Evolutionary conservation across 2,329 filamentous ascomycete species (phyloP).

Genomic region (Alternaria arbusti): DNA sequence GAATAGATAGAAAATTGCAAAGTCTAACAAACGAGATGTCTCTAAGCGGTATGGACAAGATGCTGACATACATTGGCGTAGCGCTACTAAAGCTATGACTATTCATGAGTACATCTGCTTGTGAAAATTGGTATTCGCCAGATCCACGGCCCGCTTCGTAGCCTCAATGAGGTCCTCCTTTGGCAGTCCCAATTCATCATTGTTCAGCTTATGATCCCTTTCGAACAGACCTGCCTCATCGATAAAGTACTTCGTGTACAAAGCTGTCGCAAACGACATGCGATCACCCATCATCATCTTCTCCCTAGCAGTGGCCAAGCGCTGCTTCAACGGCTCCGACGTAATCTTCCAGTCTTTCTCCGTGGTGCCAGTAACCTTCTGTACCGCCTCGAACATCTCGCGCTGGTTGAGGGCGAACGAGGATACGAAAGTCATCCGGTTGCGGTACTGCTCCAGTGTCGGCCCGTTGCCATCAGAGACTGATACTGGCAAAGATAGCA

Average conservation of each 20-base stretch:
- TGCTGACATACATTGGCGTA: background rate
- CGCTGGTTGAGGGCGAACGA: conserved; percentile 47
- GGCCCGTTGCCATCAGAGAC: background rate
- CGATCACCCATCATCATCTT: conserved; percentile 53
- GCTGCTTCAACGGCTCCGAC: conserved; percentile 54
- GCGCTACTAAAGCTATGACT: background rate
- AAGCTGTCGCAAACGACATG: conserved; percentile 53
- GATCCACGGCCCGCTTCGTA: conserved; percentile 49
- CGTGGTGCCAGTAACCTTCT: conserved; percentile 41
- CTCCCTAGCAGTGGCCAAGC: conserved; percentile 58
- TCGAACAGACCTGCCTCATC: conserved; percentile 39
- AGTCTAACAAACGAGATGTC: too few relatives aligned
- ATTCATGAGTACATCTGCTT: background rate
- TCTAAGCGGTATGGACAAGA: background rate
- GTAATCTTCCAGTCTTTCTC: conserved; percentile 47
- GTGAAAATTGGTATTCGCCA: conserved; percentile 14
- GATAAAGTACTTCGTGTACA: conserved; percentile 63
- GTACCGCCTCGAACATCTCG: conserved; percentile 46
- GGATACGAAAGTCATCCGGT: conserved; percentile 45
- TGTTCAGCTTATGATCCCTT: conserved; percentile 50
- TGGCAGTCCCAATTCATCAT: conserved; percentile 63
- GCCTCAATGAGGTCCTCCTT: conserved; percentile 65
- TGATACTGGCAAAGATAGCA: conserved; percentile 43
- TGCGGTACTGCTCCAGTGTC: conserved; percentile 24
- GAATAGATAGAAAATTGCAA: background rate